These are phyloP conservation scores for Leucocoprinus sp. DNA, from an alignment of 768 basidiomycete species.

Conservation along the genomic window DNA sequence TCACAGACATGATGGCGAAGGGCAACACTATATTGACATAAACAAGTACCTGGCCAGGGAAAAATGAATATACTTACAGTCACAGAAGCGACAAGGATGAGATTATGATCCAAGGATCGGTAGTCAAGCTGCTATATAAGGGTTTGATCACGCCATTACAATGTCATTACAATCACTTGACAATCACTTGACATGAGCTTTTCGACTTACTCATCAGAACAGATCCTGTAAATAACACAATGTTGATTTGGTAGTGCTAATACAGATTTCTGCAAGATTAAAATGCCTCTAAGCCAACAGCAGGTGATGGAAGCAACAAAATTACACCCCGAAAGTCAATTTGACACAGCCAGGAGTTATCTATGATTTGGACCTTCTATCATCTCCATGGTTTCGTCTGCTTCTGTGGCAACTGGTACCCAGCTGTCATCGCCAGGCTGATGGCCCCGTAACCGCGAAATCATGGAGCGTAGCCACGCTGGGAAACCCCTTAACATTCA, in stretches of 20 bases:
- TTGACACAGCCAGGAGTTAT: neutral
- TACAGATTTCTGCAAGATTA: neutral
- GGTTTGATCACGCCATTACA: slow-evolving; percentile 6
- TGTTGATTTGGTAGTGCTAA: neutral
- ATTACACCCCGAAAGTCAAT: neutral
- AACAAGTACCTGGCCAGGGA: neutral
- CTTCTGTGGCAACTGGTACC: slow-evolving; percentile 70
- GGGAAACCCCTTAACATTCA: slow-evolving; percentile 14
- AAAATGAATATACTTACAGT: neutral
- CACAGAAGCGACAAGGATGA: neutral
- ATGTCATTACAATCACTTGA: slow-evolving; percentile 5
- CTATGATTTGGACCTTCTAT: slow-evolving; percentile 1
- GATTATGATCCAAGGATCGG: neutral
- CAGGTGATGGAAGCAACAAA: neutral
- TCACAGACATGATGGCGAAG: neutral
- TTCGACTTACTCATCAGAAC: neutral
- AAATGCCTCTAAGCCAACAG: neutral
- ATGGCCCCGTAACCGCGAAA: slow-evolving; percentile 43
- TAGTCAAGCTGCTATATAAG: slow-evolving; percentile 1
- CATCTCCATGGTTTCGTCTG: slow-evolving; percentile 68
- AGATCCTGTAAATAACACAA: too few species aligned
- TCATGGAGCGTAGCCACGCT: slow-evolving; percentile 20
- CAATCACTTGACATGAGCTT: neutral
- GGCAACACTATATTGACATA: neutral
- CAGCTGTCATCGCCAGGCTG: slow-evolving; percentile 55